Conservation (phyloP, 441 rosid genomes). For the Populus trichocarpa region DNA sequence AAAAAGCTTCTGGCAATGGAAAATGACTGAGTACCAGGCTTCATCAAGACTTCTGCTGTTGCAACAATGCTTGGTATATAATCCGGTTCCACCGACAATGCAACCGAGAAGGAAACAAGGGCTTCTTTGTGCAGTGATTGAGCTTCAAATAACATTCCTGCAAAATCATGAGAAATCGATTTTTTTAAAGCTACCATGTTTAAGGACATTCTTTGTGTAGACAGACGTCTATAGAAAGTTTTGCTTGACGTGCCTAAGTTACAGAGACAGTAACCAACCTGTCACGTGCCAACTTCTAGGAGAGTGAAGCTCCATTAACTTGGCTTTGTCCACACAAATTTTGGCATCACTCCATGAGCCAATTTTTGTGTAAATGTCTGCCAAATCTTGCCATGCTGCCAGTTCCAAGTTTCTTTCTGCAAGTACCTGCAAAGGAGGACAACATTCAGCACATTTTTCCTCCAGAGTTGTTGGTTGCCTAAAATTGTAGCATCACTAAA, state of each 20-base stretch:
- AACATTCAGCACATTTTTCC: not conserved
- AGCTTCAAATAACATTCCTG: constrained; percentile 69
- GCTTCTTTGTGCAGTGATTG: constrained; percentile 72
- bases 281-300: constrained; percentile 76
- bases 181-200: not conserved
- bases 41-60: constrained; percentile 64
- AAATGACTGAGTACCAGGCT: constrained; percentile 48
- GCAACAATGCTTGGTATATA: constrained; percentile 79
- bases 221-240: not conserved
- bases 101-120: constrained; percentile 58
- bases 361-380: constrained; percentile 56
- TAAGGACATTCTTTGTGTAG: not conserved
- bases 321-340: constrained; percentile 71
- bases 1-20: constrained; percentile 76
- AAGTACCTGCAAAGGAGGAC: constrained; percentile 37
- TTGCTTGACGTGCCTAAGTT: not conserved
- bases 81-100: constrained; percentile 75
- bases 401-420: constrained; percentile 50
- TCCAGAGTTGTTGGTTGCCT: not conserved
- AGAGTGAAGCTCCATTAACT: constrained; percentile 54
- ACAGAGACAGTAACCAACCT: constrained; percentile 37
- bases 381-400: constrained; percentile 83
- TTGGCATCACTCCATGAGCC: constrained; percentile 68
- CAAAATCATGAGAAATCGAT: constrained; percentile 1
- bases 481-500: not conserved